These are phyloP conservation scores for Sphagnum tenellum DNA, from an alignment of 225 moss, liverwort and hornwort genomes.

Conservation along the genomic window DNA sequence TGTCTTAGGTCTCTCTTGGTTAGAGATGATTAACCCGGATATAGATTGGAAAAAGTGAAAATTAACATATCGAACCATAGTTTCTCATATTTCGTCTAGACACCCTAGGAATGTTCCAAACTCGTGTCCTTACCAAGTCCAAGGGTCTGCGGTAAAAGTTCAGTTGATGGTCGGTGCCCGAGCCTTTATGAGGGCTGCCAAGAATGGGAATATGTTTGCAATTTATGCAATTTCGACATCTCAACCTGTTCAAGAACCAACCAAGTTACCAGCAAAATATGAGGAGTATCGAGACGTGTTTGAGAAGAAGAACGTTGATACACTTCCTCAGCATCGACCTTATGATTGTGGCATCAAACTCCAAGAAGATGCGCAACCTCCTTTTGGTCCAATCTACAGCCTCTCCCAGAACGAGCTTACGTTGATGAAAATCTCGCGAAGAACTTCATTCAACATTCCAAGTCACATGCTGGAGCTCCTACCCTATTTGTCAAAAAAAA, in stretches of 20 bases:
- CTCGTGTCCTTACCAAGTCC: no score
- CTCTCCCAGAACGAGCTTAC: neutral
- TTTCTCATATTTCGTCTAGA: neutral
- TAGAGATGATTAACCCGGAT: neutral
- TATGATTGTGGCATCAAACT: constrained; percentile 1
- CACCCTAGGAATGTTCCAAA: neutral
- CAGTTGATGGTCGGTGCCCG: neutral
- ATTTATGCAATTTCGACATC: neutral
- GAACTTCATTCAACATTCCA: constrained; percentile 5
- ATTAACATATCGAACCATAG: neutral
- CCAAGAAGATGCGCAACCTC: neutral
- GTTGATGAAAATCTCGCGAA: constrained; percentile 5
- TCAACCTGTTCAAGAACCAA: neutral
- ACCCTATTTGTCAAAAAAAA: constrained; percentile 1
- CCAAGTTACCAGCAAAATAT: constrained; percentile 1
- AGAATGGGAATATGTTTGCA: neutral
- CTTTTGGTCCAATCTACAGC: constrained; percentile 1
- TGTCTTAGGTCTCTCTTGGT: neutral
- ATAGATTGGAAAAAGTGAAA: neutral
- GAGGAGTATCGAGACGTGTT: neutral
- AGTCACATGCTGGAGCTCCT: constrained; percentile 1
- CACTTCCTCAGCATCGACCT: constrained; percentile 2
- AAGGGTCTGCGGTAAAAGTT: no score
- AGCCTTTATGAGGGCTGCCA: neutral
- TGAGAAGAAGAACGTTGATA: constrained; percentile 1